These are phyloP conservation scores for Brassica juncea DNA, from an alignment of 345 rosid genomes.

Conservation along the genomic window DNA sequence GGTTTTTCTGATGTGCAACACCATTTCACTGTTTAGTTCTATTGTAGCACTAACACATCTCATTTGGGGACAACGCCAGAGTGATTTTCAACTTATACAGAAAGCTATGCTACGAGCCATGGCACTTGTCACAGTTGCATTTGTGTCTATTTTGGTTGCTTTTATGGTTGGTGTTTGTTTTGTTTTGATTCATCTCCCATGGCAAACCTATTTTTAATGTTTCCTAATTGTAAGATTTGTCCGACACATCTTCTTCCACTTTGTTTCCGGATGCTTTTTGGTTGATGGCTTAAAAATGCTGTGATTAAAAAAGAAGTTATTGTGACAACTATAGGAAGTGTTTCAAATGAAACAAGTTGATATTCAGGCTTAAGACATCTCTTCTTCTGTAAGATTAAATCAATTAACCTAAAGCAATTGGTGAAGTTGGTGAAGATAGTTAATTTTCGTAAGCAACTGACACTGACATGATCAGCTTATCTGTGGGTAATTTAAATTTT, in stretches of 20 bases:
- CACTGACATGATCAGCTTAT: background rate
- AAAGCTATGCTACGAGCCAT: background rate
- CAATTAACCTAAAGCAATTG: background rate
- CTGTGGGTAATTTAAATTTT: background rate
- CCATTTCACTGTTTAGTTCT: background rate
- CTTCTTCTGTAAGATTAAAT: background rate
- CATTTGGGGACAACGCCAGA: background rate
- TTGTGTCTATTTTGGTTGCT: background rate
- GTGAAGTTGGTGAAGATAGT: background rate
- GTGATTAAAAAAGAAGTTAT: background rate
- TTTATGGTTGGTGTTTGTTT: background rate
- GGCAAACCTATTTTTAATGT: background rate
- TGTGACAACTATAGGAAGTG: background rate
- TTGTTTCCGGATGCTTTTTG: background rate
- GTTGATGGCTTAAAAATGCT: background rate
- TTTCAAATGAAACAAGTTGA: background rate
- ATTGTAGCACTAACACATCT: background rate
- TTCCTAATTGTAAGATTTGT: background rate
- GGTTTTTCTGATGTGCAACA: background rate
- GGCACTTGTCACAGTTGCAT: constrained; percentile 1
- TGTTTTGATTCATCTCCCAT: background rate
- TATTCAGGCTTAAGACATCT: background rate
- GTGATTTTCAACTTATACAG: background rate
- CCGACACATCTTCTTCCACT: background rate
- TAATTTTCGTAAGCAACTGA: background rate